Base-by-base conservation (phyloP, 2,329 filamentous ascomycete genomes). In the Ceratocystiopsis brevicomis region DNA sequence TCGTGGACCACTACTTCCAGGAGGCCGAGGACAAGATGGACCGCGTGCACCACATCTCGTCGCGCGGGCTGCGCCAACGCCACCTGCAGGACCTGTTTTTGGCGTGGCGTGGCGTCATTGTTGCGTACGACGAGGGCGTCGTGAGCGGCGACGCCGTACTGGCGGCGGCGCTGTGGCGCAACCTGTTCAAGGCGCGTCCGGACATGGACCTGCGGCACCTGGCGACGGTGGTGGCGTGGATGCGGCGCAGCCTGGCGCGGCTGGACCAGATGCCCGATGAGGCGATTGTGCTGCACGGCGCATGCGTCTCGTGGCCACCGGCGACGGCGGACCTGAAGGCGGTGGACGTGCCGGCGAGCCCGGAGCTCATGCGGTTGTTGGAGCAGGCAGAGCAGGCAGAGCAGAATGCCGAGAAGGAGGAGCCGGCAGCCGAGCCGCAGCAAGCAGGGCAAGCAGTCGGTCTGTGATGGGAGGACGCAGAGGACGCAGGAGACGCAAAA, bases 1-100 rank as follows among this genome's bases (percentile, higher is more conserved):
- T 98, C 49, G 75, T 90, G 39, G 87, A 98, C 63, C 86, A 96
- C 61, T 95, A 92, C 68, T 96, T 88, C 67, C 84, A 83, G 65
- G 78, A 82, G 54, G 82, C 81, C 54, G 84, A 93, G 64, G 78
- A 81, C 59, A 73, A 77, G 55, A 88, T 93, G 74, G 81, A 82
- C 48, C 67, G 81, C 48, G 73, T 78, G 57, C 88, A 94, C 67
- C 78, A 78, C 51, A 69, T 79, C 60, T 62, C 63, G 30, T 73
- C 73, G 46, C 65, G 68, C 43, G 65, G 65, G 25, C 63, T 76
- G 50, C 69, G 76, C 36, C 73, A 78, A 58, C 69, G 68, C 49
- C 78, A 78, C 59, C 68, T 81, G 43, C 94, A 95, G 61, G 88
- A 96, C 59, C 70, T 95, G 46, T 96, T 90, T 54, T 68, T 86